Conservation (phyloP, 306 rosid genomes). For the Astragalus membranaceus region DNA sequence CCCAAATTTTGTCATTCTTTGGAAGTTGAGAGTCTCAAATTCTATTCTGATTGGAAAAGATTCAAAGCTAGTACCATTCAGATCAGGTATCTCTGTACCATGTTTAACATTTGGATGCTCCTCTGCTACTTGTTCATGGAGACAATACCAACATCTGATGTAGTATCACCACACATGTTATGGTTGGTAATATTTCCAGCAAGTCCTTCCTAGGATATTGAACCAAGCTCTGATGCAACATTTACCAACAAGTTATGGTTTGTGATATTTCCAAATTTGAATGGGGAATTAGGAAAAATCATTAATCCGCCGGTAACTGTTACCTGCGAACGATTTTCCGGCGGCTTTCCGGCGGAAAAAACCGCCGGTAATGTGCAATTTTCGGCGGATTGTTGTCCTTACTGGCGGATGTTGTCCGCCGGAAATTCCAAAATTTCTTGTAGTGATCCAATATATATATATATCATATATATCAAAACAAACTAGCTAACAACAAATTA, state of each 20-base stretch:
- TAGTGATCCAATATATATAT: too few relatives aligned
- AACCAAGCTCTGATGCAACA: neutral
- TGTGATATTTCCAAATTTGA: constrained; percentile 4
- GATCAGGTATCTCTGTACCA: constrained; percentile 52
- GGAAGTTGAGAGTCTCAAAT: constrained; percentile 22
- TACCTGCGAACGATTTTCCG: too few relatives aligned
- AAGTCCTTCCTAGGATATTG: neutral
- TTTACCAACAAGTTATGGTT: neutral
- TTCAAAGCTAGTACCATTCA: constrained; percentile 48
- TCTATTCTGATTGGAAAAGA: constrained; percentile 26
- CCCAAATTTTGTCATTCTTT: too few relatives aligned
- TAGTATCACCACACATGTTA: neutral
- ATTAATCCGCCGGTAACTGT: too few relatives aligned
- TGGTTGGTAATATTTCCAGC: constrained; percentile 5
- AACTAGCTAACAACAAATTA: too few relatives aligned
- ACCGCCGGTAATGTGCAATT: too few relatives aligned
- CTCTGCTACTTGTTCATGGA: constrained; percentile 6
- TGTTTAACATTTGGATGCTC: constrained; percentile 17
- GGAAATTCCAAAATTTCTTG: too few relatives aligned
- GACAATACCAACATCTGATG: constrained; percentile 1
- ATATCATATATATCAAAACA: too few relatives aligned
- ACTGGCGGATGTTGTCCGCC: too few relatives aligned
- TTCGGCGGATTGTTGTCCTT: too few relatives aligned
- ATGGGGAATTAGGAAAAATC: too few relatives aligned
- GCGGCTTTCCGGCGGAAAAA: too few relatives aligned